Evolutionary conservation across 2,329 filamentous ascomycete species (phyloP).

Genomic region (Xylariaceae sp.): DNA sequence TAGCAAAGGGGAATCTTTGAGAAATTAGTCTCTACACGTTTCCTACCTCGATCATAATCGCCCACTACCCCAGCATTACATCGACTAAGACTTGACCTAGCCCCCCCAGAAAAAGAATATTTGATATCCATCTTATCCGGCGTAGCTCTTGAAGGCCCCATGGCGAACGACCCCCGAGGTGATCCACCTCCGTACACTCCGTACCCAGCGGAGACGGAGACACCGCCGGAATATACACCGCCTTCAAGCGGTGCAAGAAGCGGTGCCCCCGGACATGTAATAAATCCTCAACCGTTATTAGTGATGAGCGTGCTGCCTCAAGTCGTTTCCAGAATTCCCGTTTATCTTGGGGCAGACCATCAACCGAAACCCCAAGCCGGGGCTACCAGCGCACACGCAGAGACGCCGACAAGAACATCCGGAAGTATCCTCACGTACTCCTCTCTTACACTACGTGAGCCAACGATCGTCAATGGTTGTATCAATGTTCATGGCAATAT

Average conservation of each 20-base stretch:
- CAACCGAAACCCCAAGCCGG: background rate
- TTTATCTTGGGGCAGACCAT: background rate
- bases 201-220: background rate
- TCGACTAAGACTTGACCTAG: too few species aligned
- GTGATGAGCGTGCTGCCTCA: background rate
- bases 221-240: background rate
- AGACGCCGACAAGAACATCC: background rate
- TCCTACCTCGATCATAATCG: too few species aligned
- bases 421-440: background rate
- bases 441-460: background rate
- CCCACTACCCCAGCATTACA: too few species aligned
- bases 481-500: background rate
- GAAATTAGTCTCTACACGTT: too few species aligned
- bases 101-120: too few species aligned
- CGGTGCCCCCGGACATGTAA: background rate
- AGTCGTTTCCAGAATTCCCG: background rate
- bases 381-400: background rate
- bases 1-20: too few species aligned
- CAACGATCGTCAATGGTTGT: background rate
- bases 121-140: too few species aligned
- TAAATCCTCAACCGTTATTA: background rate
- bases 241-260: background rate
- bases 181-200: background rate
- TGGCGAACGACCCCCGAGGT: background rate
- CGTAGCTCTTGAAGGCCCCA: background rate